Evolutionary conservation across 768 basidiomycete species (phyloP).

Genomic region (Russula sp.): DNA sequence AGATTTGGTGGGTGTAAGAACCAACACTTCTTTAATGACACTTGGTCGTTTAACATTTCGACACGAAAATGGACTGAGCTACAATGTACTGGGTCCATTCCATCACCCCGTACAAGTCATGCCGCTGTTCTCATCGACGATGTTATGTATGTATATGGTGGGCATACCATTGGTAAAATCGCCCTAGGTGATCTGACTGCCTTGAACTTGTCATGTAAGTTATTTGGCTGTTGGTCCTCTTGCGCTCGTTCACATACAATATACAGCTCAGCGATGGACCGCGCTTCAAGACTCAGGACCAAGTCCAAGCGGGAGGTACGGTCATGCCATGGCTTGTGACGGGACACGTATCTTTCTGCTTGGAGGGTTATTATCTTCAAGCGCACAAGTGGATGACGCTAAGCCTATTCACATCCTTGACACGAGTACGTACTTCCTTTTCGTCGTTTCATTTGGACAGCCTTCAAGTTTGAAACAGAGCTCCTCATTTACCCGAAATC

Average conservation of each 20-base stretch:
- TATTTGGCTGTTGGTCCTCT: not conserved
- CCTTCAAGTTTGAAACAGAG: constrained; percentile 43
- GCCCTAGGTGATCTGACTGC: constrained; percentile 93
- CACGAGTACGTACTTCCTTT: constrained; percentile 64
- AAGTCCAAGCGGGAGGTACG: constrained; percentile 84
- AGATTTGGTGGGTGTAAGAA: constrained; percentile 90
- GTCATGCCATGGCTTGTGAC: constrained; percentile 94
- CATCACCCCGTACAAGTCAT: constrained; percentile 94
- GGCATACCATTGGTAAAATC: constrained; percentile 92
- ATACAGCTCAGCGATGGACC: constrained; percentile 92
- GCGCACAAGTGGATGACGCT: constrained; percentile 72
- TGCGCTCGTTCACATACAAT: constrained; percentile 4
- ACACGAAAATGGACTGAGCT: constrained; percentile 87
- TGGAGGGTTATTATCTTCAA: constrained; percentile 86
- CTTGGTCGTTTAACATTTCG: constrained; percentile 87
- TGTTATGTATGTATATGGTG: constrained; percentile 97
- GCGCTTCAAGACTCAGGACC: constrained; percentile 99
- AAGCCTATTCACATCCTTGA: constrained; percentile 84
- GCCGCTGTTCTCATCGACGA: constrained; percentile 95
- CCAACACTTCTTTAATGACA: constrained; percentile 97
- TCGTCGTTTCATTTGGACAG: not conserved
- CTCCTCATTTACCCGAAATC: constrained; percentile 82
- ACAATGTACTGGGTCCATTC: constrained; percentile 94
- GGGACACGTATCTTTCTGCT: constrained; percentile 87
- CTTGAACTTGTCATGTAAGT: constrained; percentile 94